Evolutionary conservation across 2,329 filamentous ascomycete genomes (phyloP).

Genomic region (Raffaelea arxii): DNA sequence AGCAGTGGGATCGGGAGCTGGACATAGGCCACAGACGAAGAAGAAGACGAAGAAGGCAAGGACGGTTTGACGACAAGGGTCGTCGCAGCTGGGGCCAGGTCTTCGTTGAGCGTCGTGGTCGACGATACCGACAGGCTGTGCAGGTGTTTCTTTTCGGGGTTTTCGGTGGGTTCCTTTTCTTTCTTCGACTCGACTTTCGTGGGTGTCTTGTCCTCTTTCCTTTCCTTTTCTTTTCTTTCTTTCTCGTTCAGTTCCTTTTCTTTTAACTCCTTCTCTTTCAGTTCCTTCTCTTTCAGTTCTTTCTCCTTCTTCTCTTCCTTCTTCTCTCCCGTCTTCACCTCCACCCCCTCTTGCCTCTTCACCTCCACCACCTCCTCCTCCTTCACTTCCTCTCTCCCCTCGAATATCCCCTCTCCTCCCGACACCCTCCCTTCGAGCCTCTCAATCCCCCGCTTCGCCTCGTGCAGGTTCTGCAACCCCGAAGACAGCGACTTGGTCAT

Average conservation of each 20-base stretch:
- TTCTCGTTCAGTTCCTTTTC: neutral
- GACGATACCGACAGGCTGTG: no score
- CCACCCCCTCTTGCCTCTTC: neutral
- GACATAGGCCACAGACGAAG: slow-evolving; percentile 23
- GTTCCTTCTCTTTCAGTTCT: neutral
- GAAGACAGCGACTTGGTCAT: slow-evolving; percentile 44
- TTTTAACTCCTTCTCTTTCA: neutral
- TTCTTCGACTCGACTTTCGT: no score
- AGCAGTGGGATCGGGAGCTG: slow-evolving; percentile 36
- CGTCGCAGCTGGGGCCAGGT: neutral
- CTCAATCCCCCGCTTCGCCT: slow-evolving; percentile 48
- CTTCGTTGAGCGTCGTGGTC: no score
- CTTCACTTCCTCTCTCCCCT: slow-evolving; percentile 15
- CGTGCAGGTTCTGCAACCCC: slow-evolving; percentile 41
- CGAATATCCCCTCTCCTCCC: slow-evolving; percentile 16
- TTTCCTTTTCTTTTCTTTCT: neutral
- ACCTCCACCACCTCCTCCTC: neutral
- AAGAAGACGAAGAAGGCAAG: neutral
- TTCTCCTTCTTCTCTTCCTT: neutral
- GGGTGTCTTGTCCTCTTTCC: no score
- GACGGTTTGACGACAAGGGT: neutral
- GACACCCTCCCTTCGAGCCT: slow-evolving; percentile 43
- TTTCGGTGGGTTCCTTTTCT: no score
- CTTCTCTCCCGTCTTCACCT: no score
- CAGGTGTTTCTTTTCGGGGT: no score